Evolutionary conservation across 305 asterid genomes (phyloP), one percentile per base, ranked within the genome.

Genomic region (Euphrasia arctica): DNA sequence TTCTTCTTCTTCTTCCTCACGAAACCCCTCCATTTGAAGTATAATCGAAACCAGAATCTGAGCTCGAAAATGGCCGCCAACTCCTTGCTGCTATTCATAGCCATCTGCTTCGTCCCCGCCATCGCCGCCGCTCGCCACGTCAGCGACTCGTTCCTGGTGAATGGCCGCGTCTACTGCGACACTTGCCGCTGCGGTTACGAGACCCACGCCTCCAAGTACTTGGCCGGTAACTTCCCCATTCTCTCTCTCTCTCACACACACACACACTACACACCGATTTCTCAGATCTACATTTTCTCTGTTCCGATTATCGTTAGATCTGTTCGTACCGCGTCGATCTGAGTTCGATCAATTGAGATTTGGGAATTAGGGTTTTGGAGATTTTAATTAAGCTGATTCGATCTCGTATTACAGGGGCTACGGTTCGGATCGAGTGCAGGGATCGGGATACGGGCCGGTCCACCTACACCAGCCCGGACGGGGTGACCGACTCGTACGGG

Each of bases 131-230:
- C 89, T 32, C 54, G 22, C 9, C 54, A 43, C n/a, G 68, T 27
- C 5, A 45, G 64, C 27, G 62, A 47, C 1, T 80, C 84, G 13
- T 80, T 81, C 58, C 31, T 63, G 9, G 78, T 89, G 15, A 72
- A 13, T 14, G 97, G 97, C 2, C 48, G 1, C 9, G 78, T 70
- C 48, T 89, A 86, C 77, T 86, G 95, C 63, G 97, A 89, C 70
- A 85, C 86, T 64, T 89, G 97, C 86, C 91, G 84, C 63, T 89
- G 89, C 62, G 97, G 95, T 28, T 89, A 68, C 43, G 97, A 89
- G 72, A 87, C 84, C 52, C 66, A 74, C 15, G 89, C 87, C 63
- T 47, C 86, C 47, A 67, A 60, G 49, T 73, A 78, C 28, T 76
- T 84, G 70, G 6, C 77, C 13, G 87, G 96, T 89, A 34, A 32